These are phyloP conservation scores for Vigna unguiculata DNA, from an alignment of 306 rosid genomes.

Conservation along the genomic window DNA sequence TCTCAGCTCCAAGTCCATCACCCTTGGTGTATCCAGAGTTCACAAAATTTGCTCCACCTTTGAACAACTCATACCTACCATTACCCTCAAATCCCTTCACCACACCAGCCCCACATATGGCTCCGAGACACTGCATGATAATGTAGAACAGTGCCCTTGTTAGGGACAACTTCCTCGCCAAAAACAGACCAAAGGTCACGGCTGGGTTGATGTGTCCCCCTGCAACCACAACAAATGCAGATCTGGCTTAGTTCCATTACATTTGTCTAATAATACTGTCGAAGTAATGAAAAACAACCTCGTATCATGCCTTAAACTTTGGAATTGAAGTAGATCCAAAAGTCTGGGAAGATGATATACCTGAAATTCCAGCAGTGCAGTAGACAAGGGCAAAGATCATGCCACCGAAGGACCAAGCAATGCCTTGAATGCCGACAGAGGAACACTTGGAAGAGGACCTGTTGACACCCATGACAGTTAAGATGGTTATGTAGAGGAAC, in stretches of 20 bases:
- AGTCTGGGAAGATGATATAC: too few species aligned
- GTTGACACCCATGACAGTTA: slow-evolving; percentile 82
- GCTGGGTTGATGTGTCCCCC: slow-evolving; percentile 98
- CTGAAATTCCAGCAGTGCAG: slow-evolving; percentile 96
- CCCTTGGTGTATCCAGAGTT: slow-evolving; percentile 84
- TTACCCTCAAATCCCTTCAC: slow-evolving; percentile 75
- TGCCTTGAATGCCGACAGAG: slow-evolving; percentile 86
- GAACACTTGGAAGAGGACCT: slow-evolving; percentile 58
- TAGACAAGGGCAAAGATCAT: slow-evolving; percentile 95
- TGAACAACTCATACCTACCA: slow-evolving; percentile 46
- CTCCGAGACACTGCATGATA: slow-evolving; percentile 83
- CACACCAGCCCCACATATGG: slow-evolving; percentile 87
- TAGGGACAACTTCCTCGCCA: slow-evolving; percentile 87
- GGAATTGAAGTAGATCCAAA: too few species aligned
- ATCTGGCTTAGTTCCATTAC: slow-evolving; percentile 27
- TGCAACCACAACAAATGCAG: slow-evolving; percentile 42
- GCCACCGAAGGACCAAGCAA: slow-evolving; percentile 99
- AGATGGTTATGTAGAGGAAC: slow-evolving; percentile 86
- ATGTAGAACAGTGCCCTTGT: slow-evolving; percentile 85
- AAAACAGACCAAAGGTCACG: slow-evolving; percentile 81
- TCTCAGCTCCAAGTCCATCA: slow-evolving; percentile 88
- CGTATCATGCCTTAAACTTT: not conserved
- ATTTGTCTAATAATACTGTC: rapidly evolving
- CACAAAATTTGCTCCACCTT: slow-evolving; percentile 81
- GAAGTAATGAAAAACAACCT: not conserved